A percentile compares a stretch with the other conserved stretches of the same genome.
phyloP scores from a whole-genome alignment of 1,284 basidiomycete genomes.

The Coniferiporia weirii region DNA sequence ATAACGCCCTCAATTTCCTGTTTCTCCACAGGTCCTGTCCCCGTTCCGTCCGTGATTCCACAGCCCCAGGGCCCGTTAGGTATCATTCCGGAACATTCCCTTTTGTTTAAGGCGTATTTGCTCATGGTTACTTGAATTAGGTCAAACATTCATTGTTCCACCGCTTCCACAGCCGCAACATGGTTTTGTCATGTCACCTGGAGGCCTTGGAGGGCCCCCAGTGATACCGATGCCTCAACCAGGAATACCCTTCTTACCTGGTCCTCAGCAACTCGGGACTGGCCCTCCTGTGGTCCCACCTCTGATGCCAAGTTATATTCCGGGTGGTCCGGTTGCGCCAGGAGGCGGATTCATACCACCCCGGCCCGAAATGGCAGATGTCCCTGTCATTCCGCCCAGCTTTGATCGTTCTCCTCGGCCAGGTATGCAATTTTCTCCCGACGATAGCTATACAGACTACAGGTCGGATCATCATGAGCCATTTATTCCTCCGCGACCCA shows the following conservation, averaged over 20 bases:
- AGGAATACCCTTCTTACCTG: conserved; percentile 9
- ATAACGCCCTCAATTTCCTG: background rate
- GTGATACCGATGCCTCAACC: conserved; percentile 6
- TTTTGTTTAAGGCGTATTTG: background rate
- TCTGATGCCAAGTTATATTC: background rate
- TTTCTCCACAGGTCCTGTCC: background rate
- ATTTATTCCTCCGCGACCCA: conserved; percentile 14
- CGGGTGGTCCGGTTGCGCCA: background rate
- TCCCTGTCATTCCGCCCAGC: conserved; percentile 5
- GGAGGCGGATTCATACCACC: conserved; percentile 10
- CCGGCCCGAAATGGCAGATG: background rate
- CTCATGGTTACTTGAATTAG: background rate
- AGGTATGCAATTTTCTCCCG: background rate
- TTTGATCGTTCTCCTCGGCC: background rate
- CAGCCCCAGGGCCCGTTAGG: conserved; percentile 7
- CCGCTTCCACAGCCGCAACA: conserved; percentile 4
- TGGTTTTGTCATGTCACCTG: background rate
- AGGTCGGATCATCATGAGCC: background rate
- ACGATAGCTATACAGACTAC: background rate
- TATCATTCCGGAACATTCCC: background rate
- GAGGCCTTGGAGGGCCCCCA: background rate
- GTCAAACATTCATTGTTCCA: conserved; percentile 16
- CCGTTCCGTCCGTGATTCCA: background rate
- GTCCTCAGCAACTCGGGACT: background rate
- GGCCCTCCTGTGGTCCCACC: conserved; percentile 1